Evolutionary conservation across 1,139 yeast genomes (phyloP).

Genomic region (Pichia sp.): DNA sequence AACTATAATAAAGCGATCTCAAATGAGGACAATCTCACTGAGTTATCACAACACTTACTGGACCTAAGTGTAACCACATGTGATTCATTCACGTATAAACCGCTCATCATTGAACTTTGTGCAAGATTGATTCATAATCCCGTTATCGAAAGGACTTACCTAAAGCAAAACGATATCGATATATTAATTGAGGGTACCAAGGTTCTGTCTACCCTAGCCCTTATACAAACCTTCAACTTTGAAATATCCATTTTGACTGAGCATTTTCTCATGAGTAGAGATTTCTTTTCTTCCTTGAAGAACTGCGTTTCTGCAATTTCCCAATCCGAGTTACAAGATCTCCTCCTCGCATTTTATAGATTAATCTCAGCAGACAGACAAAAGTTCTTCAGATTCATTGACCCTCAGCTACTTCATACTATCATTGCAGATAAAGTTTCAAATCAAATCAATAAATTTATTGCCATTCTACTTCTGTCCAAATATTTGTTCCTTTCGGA

Average conservation of each 20-base stretch:
- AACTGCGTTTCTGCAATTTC: conserved; percentile 19
- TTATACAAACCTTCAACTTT: conserved; percentile 42
- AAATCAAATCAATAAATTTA: conserved; percentile 37
- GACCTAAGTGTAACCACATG: conserved; percentile 34
- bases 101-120: conserved; percentile 54
- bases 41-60: conserved; percentile 37
- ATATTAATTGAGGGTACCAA: conserved; percentile 25
- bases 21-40: conserved; percentile 31
- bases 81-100: conserved; percentile 43
- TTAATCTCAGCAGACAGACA: conserved; percentile 45
- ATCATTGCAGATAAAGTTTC: conserved; percentile 29
- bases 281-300: conserved; percentile 30
- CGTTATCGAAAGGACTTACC: conserved; percentile 17
- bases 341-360: conserved; percentile 61
- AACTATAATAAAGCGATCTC: conserved; percentile 15
- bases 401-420: conserved; percentile 45
- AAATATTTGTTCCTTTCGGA: conserved; percentile 58
- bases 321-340: conserved; percentile 35
- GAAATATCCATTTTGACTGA: conserved; percentile 49
- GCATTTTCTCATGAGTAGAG: conserved; percentile 35
- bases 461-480: conserved; percentile 51
- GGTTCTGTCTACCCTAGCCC: conserved; percentile 43
- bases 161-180: conserved; percentile 1
- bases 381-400: conserved; percentile 46
- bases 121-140: conserved; percentile 54